Evolutionary conservation across 1,284 basidiomycete species (phyloP), one percentile per base, ranked within the genome.

Genomic region (Coriolopsis trogii): DNA sequence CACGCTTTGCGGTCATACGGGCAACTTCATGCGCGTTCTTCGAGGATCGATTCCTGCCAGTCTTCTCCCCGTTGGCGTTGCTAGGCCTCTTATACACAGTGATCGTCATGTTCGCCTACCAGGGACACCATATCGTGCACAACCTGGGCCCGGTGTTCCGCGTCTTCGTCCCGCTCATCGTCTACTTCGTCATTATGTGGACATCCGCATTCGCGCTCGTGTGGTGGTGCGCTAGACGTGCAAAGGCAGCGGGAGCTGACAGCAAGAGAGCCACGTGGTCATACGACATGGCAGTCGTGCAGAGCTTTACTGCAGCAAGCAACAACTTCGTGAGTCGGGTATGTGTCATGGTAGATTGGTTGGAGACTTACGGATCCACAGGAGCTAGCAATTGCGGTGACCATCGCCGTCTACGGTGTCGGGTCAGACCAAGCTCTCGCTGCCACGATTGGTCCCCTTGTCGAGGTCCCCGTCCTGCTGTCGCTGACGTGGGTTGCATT

Each of bases 121-220:
- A 86, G 64, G 74, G 73, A 2, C 67, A 79, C 43, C 76, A 79
- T 42, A 86, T 89, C 57, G 64, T 87, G 1, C 75, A 79, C 58
- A 85, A 89, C 65, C 74, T 92, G 41, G 83, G 88, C 1, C 78
- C 80, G 4, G 87, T 91, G 1, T 91, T 92, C 69, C 80, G 90
- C 10, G 82, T 89, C 1, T 84, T 90, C 57, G 91, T 93, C 2
- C 92, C 92, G 0, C 80, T 93, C 70, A 72, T 89, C 26, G 69
- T 89, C 29, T 94, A 94, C 71, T 94, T 93, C 65, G 59, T 80
- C 21, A 70, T 93, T 66, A 90, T 93, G 82, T 93, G 89, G 89
- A 74, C 74, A 3, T 67, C 73, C 1, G 79, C 85, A 0, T 91
- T 92, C 59, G 70, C 67, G 29, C 61, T 84, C 13, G 70, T 90